phyloP scores from a whole-genome alignment of 306 rosid species.

The Parietaria judaica region DNA sequence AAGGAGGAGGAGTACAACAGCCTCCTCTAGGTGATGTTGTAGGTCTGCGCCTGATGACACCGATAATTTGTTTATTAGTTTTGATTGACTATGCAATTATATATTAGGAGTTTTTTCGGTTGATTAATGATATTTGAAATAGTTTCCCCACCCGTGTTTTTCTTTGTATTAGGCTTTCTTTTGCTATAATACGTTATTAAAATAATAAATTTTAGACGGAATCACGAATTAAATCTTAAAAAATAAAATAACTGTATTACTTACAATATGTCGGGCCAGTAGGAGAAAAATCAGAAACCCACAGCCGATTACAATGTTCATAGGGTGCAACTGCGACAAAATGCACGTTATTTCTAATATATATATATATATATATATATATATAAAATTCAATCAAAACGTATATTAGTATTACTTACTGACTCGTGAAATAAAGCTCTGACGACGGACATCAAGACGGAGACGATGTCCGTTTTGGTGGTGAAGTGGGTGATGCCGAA shows the following conservation, averaged over 20 bases:
- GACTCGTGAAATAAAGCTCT: constrained; percentile 28
- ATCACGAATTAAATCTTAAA: too few relatives aligned
- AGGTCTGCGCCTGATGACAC: too few relatives aligned
- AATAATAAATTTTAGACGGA: too few relatives aligned
- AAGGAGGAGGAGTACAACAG: too few relatives aligned
- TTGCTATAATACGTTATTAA: too few relatives aligned
- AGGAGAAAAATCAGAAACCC: constrained; percentile 71
- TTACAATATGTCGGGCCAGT: constrained; percentile 51
- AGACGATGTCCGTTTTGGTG: constrained; percentile 49
- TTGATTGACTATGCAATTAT: too few relatives aligned
- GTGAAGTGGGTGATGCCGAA: constrained; percentile 67
- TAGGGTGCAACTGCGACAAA: constrained; percentile 57
- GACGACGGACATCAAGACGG: constrained; percentile 60
- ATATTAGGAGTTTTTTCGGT: too few relatives aligned
- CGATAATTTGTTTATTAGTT: too few relatives aligned
- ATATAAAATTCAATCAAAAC: neutral
- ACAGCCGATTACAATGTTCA: constrained; percentile 45
- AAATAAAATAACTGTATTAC: constrained; percentile 19
- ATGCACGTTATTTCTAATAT: neutral
- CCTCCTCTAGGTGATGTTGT: too few relatives aligned
- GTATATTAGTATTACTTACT: constrained; percentile 23
- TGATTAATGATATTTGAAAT: too few relatives aligned
- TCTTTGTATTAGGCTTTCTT: too few relatives aligned
- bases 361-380: neutral
- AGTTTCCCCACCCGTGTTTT: too few relatives aligned